Conservation (phyloP, 2,329 filamentous ascomycete species). For the Microcera coccophila region DNA sequence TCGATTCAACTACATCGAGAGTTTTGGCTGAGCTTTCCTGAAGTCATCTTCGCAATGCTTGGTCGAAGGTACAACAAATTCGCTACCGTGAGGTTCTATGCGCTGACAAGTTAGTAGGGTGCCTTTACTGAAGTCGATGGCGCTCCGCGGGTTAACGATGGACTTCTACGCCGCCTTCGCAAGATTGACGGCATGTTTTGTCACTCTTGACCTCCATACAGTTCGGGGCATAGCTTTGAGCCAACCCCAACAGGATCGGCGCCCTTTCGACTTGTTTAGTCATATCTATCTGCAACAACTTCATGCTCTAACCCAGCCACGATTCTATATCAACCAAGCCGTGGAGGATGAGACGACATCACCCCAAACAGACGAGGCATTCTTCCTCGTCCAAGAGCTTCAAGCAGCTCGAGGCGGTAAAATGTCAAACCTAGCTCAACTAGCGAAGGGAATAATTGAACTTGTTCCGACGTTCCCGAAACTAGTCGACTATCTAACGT, state of each 20-base stretch:
- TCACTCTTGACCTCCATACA: slow-evolving; percentile 43
- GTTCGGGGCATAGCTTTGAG: slow-evolving; percentile 16
- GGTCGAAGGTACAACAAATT: slow-evolving; percentile 38
- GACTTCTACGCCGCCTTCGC: slow-evolving; percentile 42
- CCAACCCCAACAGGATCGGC: slow-evolving; percentile 7
- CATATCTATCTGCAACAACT: slow-evolving; percentile 45
- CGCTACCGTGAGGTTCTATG: slow-evolving; percentile 3
- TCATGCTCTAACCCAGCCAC: slow-evolving; percentile 22
- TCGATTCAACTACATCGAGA: slow-evolving; percentile 42
- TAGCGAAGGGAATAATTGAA: slow-evolving; percentile 39
- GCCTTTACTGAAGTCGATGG: slow-evolving; percentile 19
- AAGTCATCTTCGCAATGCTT: slow-evolving; percentile 38
- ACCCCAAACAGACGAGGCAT: slow-evolving; percentile 16
- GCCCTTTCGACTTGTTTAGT: slow-evolving; percentile 25
- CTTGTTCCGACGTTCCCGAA: slow-evolving; percentile 46
- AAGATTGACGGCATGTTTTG: slow-evolving; percentile 49
- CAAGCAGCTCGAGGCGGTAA: slow-evolving; percentile 39
- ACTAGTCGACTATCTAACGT: slow-evolving; percentile 41
- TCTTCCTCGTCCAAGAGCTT: slow-evolving; percentile 44
- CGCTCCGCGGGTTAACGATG: slow-evolving; percentile 29
- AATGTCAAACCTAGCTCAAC: slow-evolving; percentile 40
- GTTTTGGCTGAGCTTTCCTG: slow-evolving; percentile 53
- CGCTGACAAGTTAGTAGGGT: slow-evolving; percentile 21
- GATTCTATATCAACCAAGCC: slow-evolving; percentile 10
- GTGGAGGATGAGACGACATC: slow-evolving; percentile 12